These are phyloP conservation scores for Gonapodya prolifera DNA, from an alignment of 192 early-diverging fungal species.

Conservation along the genomic window DNA sequence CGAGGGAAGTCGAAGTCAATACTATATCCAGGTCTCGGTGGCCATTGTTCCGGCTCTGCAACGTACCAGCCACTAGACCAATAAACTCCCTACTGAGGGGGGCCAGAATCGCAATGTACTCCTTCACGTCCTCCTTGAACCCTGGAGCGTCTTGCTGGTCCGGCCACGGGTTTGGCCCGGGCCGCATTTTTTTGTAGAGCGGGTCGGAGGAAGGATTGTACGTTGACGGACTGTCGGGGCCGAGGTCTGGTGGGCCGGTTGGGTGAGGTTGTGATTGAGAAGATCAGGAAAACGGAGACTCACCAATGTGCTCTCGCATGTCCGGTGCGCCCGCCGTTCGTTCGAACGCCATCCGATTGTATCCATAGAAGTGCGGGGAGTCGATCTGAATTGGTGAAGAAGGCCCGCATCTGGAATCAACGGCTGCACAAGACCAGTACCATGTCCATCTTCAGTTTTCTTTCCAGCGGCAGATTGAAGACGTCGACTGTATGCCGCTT, in stretches of 20 bases:
- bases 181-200: not conserved
- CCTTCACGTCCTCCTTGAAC: not conserved
- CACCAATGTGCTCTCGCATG: not conserved
- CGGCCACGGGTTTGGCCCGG: not conserved
- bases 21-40: not conserved
- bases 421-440: too few relatives aligned
- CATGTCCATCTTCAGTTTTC: not conserved
- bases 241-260: not conserved
- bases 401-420: too few relatives aligned
- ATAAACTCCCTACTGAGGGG: too few relatives aligned
- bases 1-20: not conserved
- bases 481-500: not conserved
- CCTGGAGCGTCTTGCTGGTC: not conserved
- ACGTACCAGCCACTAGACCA: not conserved
- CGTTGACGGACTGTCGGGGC: not conserved
- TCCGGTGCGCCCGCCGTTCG: not conserved
- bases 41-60: not conserved
- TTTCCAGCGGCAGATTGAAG: not conserved
- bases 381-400: too few relatives aligned
- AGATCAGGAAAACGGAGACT: not conserved
- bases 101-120: too few relatives aligned
- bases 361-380: not conserved
- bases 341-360: not conserved
- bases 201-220: not conserved
- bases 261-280: not conserved